phyloP scores from a whole-genome alignment of 257 asterid genomes.

The Mitragyna speciosa region DNA sequence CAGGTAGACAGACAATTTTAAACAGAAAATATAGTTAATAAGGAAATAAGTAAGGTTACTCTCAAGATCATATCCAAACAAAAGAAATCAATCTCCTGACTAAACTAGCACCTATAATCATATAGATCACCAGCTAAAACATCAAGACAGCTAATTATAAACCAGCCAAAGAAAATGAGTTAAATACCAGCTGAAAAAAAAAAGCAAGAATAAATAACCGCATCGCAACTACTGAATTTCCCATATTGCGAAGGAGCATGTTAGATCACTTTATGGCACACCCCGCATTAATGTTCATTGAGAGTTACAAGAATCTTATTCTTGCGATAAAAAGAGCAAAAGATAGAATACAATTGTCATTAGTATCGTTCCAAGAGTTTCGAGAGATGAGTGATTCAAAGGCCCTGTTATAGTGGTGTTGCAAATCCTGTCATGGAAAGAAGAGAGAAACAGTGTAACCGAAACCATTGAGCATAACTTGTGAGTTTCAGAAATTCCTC shows the following conservation, averaged over 20 bases:
- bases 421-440: constrained; percentile 34
- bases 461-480: not conserved
- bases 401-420: constrained; percentile 41
- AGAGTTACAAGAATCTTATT: constrained; percentile 15
- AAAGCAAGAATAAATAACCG: not conserved
- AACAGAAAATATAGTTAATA: not conserved
- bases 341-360: constrained; percentile 1
- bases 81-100: not conserved
- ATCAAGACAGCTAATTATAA: not conserved
- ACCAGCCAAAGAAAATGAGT: not conserved
- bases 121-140: not conserved
- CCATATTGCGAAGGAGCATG: not conserved
- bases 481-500: not conserved
- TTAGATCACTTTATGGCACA: not conserved
- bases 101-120: not conserved
- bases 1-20: not conserved
- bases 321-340: constrained; percentile 1
- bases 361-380: not conserved
- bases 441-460: constrained; percentile 3
- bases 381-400: not conserved
- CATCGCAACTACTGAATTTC: not conserved
- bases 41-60: not conserved
- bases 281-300: not conserved
- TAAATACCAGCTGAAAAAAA: not conserved
- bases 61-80: not conserved